A percentile compares a stretch with the other conserved stretches of the same genome.
phyloP scores from a whole-genome alignment of 805 yeast species.

The Ascoidea rubescens region DNA sequence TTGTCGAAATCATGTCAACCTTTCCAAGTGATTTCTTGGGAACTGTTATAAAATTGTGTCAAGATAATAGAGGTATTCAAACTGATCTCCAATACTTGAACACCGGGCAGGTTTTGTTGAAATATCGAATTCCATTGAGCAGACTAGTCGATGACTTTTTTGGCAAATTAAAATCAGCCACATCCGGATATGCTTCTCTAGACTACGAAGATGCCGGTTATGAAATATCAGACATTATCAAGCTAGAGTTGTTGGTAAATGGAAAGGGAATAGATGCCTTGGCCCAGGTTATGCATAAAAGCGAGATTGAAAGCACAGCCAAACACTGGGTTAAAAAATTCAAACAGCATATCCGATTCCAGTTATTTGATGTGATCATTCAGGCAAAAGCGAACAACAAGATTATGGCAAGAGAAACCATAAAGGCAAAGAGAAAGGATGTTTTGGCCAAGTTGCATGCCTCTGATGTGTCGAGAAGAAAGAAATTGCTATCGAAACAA shows the following conservation, averaged over 20 bases:
- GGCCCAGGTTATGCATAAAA: conserved; percentile 77
- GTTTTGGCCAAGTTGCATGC: conserved; percentile 92
- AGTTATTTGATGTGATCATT: conserved; percentile 82
- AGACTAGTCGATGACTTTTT: conserved; percentile 91
- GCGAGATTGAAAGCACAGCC: conserved; percentile 62
- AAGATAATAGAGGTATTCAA: conserved; percentile 72
- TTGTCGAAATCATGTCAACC: conserved; percentile 80
- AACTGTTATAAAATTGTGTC: conserved; percentile 74
- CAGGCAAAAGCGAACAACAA: conserved; percentile 78
- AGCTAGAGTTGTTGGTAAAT: conserved; percentile 79
- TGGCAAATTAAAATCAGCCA: conserved; percentile 79
- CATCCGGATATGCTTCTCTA: conserved; percentile 86
- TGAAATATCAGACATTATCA: conserved; percentile 63
- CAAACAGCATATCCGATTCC: conserved; percentile 66
- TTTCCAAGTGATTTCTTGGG: conserved; percentile 87
- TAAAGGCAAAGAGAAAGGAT: conserved; percentile 86
- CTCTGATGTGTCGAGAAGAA: conserved; percentile 79
- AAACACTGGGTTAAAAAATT: conserved; percentile 73
- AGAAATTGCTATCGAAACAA: conserved; percentile 75
- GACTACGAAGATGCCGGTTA: conserved; percentile 95
- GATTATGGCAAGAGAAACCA: conserved; percentile 82
- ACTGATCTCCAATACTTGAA: conserved; percentile 62
- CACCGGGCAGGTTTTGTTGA: conserved; percentile 69
- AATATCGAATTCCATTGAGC: conserved; percentile 73
- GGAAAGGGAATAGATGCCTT: conserved; percentile 85